Percentiles rank a stretch among this genome's conserved stretches.
These are phyloP conservation scores for Cerrena zonata DNA, from an alignment of 1,284 basidiomycete species.

Conservation along the genomic window DNA sequence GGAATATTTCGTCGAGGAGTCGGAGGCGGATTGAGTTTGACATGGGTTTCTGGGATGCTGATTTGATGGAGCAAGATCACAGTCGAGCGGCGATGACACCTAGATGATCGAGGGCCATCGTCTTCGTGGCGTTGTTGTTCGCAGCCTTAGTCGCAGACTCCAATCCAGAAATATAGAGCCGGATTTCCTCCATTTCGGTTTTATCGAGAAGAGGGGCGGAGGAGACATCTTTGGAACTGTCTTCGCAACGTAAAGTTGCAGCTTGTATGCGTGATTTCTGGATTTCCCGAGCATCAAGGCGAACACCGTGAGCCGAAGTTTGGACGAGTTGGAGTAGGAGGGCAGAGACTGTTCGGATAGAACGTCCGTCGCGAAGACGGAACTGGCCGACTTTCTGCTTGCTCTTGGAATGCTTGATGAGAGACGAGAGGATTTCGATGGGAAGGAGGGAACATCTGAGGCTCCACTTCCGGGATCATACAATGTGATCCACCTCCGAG, in stretches of 20 bases:
- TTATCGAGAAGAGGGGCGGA: slow-evolving; percentile 56
- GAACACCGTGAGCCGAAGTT: slow-evolving; percentile 79
- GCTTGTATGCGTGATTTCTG: slow-evolving; percentile 57
- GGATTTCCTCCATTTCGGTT: slow-evolving; percentile 62
- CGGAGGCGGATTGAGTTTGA: too few relatives aligned
- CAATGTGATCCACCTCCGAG: too few relatives aligned
- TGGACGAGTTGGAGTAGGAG: slow-evolving; percentile 90
- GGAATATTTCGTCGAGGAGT: slow-evolving; percentile 47
- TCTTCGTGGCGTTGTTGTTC: slow-evolving; percentile 77
- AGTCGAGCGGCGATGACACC: slow-evolving; percentile 88
- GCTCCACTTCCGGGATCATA: too few relatives aligned
- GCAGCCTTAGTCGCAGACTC: slow-evolving; percentile 83
- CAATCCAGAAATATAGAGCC: slow-evolving; percentile 58
- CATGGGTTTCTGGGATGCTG: slow-evolving; percentile 27
- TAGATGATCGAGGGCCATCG: slow-evolving; percentile 86
- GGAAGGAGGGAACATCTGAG: too few relatives aligned
- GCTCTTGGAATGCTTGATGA: slow-evolving; percentile 84
- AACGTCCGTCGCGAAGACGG: slow-evolving; percentile 71
- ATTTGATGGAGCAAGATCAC: slow-evolving; percentile 51
- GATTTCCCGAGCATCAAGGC: slow-evolving; percentile 54
- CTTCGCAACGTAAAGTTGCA: slow-evolving; percentile 54
- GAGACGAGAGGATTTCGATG: slow-evolving; percentile 85
- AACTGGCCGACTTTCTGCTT: slow-evolving; percentile 85
- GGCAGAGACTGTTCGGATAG: slow-evolving; percentile 89
- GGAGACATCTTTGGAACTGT: slow-evolving; percentile 47